Evolutionary conservation across 257 asterid species (phyloP), one percentile per base, ranked within the genome.

Genomic region (Osmanthus fragrans): DNA sequence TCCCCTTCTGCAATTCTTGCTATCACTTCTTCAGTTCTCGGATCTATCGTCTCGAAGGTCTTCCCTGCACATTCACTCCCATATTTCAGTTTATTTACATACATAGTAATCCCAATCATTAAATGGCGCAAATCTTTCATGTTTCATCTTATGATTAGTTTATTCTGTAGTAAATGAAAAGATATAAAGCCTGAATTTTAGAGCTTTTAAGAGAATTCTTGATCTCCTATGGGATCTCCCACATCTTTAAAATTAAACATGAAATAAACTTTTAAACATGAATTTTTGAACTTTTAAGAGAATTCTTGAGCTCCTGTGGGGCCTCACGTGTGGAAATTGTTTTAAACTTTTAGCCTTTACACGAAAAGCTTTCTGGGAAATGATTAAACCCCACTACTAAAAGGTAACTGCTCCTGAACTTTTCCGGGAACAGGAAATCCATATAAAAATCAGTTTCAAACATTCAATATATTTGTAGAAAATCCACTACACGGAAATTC

Each of bases 1-100:
- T 82, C 88, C 9, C 92, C 94, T 80, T 88, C 88, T 1, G 89
- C 81, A 23, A 89, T 82, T 1, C 76, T 51, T 36, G 92, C 87
- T 65, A 86, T 86, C 67, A 80, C 85, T 54, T 86, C 87, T 58
- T 72, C 91, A 3, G 81, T 77, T 58, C 94, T 80, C 0, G 94
- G 94, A 70, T 89, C 94, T 23, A 86, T 77, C 1, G 86, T 87
- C 72, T 82, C 87, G 45, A 89, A 89, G 0, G 77, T 89, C 64
- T 81, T 87, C 32, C 94, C 94, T 89, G 82, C 21, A 10, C 21
- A 8, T 29, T 25, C 56, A 15, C 15, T 33, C 51, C n/a, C 40
- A 15, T 1, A 0, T 7, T 60, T 36, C 13, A 75, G 13, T 54
- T 32, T 54, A 12, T 5, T 23, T 60, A 51, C 12, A 6, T 4